Percentiles rank a stretch among this genome's conserved stretches.
phyloP scores from a whole-genome alignment of 805 yeast genomes.

The Wickerhamomyces chaumierensis region DNA sequence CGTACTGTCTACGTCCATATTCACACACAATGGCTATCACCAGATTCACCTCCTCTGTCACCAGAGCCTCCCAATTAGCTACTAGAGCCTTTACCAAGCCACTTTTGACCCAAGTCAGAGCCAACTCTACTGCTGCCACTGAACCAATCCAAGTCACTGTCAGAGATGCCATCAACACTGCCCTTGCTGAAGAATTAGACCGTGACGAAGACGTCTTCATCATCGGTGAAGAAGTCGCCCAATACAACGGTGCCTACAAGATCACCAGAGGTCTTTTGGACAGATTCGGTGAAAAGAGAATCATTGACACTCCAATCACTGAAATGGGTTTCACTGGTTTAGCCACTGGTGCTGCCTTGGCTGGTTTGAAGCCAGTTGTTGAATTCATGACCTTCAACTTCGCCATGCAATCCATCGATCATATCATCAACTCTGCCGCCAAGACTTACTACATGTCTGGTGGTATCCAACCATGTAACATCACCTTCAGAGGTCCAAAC shows the following conservation, averaged over 20 bases:
- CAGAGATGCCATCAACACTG: slow-evolving; percentile 92
- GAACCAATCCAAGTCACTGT: slow-evolving; percentile 50
- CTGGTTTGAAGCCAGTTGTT: slow-evolving; percentile 85
- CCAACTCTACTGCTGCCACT: slow-evolving; percentile 5
- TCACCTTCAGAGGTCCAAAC: slow-evolving; percentile 98
- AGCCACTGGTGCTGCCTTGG: slow-evolving; percentile 76
- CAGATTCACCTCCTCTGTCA: slow-evolving; percentile 2
- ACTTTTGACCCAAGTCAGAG: slow-evolving; percentile 4
- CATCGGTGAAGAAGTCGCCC: slow-evolving; percentile 99
- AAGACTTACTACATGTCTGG: slow-evolving; percentile 99
- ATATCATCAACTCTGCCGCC: slow-evolving; percentile 96
- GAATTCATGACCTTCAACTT: slow-evolving; percentile 99
- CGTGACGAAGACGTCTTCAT: slow-evolving; percentile 87
- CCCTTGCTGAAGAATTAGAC: slow-evolving; percentile 95
- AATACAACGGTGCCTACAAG: slow-evolving; percentile 98
- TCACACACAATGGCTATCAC: neutral
- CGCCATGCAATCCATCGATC: slow-evolving; percentile 99
- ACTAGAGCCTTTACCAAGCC: slow-evolving; percentile 4
- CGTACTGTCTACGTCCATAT: neutral
- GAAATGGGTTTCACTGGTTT: slow-evolving; percentile 98
- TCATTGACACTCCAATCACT: slow-evolving; percentile 92
- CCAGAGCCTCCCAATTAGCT: slow-evolving; percentile 11
- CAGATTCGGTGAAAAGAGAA: slow-evolving; percentile 55
- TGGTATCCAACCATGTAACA: slow-evolving; percentile 94
- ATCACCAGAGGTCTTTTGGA: slow-evolving; percentile 92